Conservation (phyloP, 2,329 filamentous ascomycete genomes). For the Coniochaeta prunicola region DNA sequence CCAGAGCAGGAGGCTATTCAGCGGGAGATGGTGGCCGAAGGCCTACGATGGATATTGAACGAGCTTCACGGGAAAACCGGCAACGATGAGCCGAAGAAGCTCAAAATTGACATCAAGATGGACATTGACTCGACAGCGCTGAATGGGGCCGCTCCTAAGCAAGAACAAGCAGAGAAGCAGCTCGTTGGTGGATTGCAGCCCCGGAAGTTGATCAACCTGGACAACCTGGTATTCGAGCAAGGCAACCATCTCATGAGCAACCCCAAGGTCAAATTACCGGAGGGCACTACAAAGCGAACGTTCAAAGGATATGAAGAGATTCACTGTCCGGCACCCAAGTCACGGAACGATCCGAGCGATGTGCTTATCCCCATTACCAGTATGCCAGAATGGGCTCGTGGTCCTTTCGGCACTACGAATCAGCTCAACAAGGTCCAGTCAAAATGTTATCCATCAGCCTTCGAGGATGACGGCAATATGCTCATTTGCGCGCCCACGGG, state of each 20-base stretch:
- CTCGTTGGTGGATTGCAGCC: constrained; percentile 81
- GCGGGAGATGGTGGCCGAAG: constrained; percentile 84
- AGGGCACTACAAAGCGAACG: constrained; percentile 88
- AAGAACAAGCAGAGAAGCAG: constrained; percentile 56
- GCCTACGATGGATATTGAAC: constrained; percentile 77
- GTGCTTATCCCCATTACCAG: constrained; percentile 76
- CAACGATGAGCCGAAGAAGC: constrained; percentile 50
- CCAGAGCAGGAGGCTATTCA: constrained; percentile 72
- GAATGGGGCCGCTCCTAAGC: constrained; percentile 39
- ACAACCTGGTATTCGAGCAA: constrained; percentile 95
- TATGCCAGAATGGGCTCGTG: constrained; percentile 85
- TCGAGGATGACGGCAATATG: constrained; percentile 94
- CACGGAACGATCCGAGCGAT: constrained; percentile 73
- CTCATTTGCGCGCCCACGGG: constrained; percentile 95
- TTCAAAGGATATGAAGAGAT: constrained; percentile 99
- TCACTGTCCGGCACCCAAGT: constrained; percentile 89
- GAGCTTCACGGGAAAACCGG: constrained; percentile 72
- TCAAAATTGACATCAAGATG: constrained; percentile 87
- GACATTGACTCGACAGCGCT: constrained; percentile 72
- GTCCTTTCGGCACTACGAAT: constrained; percentile 78
- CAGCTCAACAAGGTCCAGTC: constrained; percentile 94
- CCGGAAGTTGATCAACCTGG: constrained; percentile 80
- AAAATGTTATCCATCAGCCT: constrained; percentile 84
- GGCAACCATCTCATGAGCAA: constrained; percentile 99
- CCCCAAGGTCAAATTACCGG: constrained; percentile 84